phyloP scores from a whole-genome alignment of 768 basidiomycete genomes.

The Russula sp. region DNA sequence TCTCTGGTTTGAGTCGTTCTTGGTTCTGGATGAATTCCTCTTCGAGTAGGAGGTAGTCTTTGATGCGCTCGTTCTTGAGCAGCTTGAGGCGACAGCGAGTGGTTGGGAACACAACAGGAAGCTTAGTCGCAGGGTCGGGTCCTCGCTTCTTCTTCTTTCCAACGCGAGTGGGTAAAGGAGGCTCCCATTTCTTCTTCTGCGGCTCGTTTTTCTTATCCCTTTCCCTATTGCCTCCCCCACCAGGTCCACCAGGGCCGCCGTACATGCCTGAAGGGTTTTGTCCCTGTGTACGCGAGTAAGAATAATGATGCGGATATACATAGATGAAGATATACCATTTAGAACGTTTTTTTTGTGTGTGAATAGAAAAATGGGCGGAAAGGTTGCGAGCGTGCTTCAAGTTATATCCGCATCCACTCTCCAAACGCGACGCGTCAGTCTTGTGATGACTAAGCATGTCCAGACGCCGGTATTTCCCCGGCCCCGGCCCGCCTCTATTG shows the following conservation, averaged over 20 bases:
- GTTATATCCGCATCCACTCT: background rate
- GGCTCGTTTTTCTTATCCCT: constrained; percentile 44
- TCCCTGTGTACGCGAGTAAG: constrained; percentile 42
- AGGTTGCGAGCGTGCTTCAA: constrained; percentile 16
- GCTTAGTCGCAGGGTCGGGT: constrained; percentile 85
- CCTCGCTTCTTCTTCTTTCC: constrained; percentile 95
- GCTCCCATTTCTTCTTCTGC: constrained; percentile 95
- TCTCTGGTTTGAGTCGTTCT: constrained; percentile 82
- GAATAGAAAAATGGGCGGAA: constrained; percentile 1
- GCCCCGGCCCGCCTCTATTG: background rate
- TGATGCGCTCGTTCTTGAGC: constrained; percentile 95
- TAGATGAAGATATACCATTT: constrained; percentile 18
- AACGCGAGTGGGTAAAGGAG: constrained; percentile 92
- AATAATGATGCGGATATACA: constrained; percentile 5
- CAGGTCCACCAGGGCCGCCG: constrained; percentile 29
- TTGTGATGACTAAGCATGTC: constrained; percentile 18
- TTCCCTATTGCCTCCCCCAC: constrained; percentile 25
- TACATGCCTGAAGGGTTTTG: constrained; percentile 63
- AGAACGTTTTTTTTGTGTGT: background rate
- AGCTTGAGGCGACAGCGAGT: constrained; percentile 93
- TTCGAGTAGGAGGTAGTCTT: constrained; percentile 94
- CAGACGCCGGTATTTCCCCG: background rate
- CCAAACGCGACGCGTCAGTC: constrained; percentile 35
- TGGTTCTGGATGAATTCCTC: constrained; percentile 93
- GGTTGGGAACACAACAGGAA: constrained; percentile 89